phyloP scores from a whole-genome alignment of 495 filamentous ascomycete species.

The Lophiostoma macrostomum region DNA sequence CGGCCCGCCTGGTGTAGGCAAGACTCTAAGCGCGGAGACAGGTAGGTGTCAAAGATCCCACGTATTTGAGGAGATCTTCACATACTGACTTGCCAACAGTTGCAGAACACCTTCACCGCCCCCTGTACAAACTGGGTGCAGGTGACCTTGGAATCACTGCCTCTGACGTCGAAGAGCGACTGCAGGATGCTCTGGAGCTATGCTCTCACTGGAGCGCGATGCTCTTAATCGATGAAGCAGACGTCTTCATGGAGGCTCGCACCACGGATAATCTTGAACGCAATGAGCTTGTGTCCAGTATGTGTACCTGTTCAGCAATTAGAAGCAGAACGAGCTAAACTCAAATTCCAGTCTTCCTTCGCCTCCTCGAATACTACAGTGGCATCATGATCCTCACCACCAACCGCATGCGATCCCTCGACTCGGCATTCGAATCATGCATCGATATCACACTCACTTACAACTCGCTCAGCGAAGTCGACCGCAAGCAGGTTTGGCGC shows the following conservation, averaged over 20 bases:
- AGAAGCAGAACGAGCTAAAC: no score
- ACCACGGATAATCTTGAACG: constrained; percentile 36
- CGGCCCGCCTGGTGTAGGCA: constrained; percentile 40
- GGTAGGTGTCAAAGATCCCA: neutral
- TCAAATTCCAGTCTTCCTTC: constrained; percentile 49
- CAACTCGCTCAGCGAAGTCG: constrained; percentile 30
- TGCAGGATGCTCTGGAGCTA: constrained; percentile 38
- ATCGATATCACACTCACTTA: constrained; percentile 42
- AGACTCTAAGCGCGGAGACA: constrained; percentile 38
- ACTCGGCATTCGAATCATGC: constrained; percentile 38
- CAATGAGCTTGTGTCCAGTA: constrained; percentile 36
- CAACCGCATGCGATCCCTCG: constrained; percentile 37
- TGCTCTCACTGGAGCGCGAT: constrained; percentile 42
- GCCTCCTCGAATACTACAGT: constrained; percentile 53
- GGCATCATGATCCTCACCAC: constrained; percentile 42
- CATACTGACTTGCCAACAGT: constrained; percentile 9
- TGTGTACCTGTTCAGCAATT: neutral
- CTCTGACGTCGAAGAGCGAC: constrained; percentile 29
- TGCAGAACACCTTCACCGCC: constrained; percentile 37
- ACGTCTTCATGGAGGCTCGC: constrained; percentile 58
- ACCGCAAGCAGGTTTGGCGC: constrained; percentile 41
- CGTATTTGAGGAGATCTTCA: neutral
- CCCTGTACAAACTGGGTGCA: constrained; percentile 37
- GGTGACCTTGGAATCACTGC: constrained; percentile 37
- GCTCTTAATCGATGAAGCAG: constrained; percentile 60